Percentiles rank a stretch among this genome's conserved stretches.
Conservation (phyloP, 2,329 filamentous ascomycete species). For the Cordyceps tenuipes region DNA sequence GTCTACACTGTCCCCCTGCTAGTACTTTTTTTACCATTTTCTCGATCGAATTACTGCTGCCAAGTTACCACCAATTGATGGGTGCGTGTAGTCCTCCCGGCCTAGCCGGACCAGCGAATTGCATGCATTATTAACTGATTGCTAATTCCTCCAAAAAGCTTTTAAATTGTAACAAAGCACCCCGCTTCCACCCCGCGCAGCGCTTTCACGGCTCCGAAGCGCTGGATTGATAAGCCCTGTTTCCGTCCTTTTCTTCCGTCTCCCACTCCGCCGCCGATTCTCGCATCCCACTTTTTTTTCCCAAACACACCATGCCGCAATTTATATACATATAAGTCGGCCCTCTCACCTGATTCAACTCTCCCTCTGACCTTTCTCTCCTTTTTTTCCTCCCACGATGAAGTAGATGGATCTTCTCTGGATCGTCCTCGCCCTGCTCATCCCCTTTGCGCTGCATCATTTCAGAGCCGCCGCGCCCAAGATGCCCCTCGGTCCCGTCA, state of each 20-base stretch:
- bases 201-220: background rate
- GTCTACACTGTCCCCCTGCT: too few species aligned
- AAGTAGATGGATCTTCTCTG: slow-evolving; percentile 8
- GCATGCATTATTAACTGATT: background rate
- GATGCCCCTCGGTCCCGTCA: slow-evolving; percentile 36
- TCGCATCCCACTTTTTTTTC: background rate
- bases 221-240: background rate
- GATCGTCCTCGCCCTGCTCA: background rate
- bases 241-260: background rate
- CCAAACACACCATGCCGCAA: background rate
- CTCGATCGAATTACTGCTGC: too few species aligned
- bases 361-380: background rate
- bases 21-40: too few species aligned
- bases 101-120: background rate
- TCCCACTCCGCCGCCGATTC: background rate
- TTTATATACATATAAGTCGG: background rate
- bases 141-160: background rate
- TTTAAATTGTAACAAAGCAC: background rate
- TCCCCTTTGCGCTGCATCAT: background rate
- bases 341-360: background rate
- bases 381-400: background rate
- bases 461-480: slow-evolving; percentile 8
- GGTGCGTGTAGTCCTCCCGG: too few species aligned
- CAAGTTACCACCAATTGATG: too few species aligned
- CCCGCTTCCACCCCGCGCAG: background rate